phyloP scores from a whole-genome alignment of 2,329 filamentous ascomycete genomes.

The Pseudogymnoascus sp. region DNA sequence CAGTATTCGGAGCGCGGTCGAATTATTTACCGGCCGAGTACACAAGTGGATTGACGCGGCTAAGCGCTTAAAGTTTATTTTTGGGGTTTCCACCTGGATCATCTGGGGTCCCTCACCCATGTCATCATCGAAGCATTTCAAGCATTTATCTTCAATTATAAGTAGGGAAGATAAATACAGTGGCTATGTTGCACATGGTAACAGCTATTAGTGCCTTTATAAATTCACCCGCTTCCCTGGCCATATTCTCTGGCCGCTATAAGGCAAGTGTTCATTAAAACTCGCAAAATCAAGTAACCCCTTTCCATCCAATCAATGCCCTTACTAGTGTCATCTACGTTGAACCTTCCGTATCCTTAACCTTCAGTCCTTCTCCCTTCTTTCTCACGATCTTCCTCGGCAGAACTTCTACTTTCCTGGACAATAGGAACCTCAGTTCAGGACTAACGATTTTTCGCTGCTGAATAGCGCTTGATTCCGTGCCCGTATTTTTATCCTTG shows the following conservation, averaged over 20 bases:
- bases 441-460: slow-evolving; percentile 47
- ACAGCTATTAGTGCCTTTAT: neutral
- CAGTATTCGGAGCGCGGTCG: neutral
- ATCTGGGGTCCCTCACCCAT: neutral
- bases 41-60: neutral
- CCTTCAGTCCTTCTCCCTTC: slow-evolving; percentile 23
- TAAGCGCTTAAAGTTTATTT: slow-evolving; percentile 2
- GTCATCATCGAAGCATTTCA: neutral
- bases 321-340: neutral
- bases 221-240: neutral
- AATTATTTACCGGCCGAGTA: slow-evolving; percentile 1
- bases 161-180: neutral
- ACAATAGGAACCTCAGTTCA: slow-evolving; percentile 53
- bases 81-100: neutral
- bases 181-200: neutral
- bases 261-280: neutral
- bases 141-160: neutral
- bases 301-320: neutral
- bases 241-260: neutral
- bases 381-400: slow-evolving; percentile 26
- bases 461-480: slow-evolving; percentile 2
- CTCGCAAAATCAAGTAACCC: neutral
- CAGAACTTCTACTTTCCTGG: slow-evolving; percentile 41
- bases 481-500: slow-evolving; percentile 14
- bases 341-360: neutral